Conservation (phyloP, 208 protist species). For the Entamoeba dispar region DNA sequence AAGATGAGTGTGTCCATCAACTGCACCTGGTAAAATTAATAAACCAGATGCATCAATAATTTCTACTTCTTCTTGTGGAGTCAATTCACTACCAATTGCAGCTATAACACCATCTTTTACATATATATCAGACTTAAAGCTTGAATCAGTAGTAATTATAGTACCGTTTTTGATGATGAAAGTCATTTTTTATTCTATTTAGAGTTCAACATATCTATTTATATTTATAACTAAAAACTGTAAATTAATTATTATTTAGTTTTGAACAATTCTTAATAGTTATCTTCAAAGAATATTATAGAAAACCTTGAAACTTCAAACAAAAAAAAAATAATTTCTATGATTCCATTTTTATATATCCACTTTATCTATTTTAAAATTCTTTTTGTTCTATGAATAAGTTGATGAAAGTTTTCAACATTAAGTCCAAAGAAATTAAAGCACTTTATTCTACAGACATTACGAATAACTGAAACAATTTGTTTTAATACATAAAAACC, state of each 20-base stretch:
- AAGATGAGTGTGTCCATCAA: constrained; percentile 51
- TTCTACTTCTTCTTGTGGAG: not conserved
- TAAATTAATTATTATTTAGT: too few relatives aligned
- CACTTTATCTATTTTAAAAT: too few relatives aligned
- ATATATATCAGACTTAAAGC: constrained; percentile 41
- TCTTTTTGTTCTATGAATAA: not conserved
- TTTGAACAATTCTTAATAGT: too few relatives aligned
- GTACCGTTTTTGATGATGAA: constrained; percentile 40
- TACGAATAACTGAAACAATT: not conserved
- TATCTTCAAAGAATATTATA: too few relatives aligned
- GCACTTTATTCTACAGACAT: not conserved
- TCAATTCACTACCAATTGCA: constrained; percentile 15
- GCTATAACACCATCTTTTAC: constrained; percentile 38
- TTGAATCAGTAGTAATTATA: constrained; percentile 44
- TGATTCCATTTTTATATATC: too few relatives aligned
- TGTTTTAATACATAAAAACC: not conserved
- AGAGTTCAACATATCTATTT: too few relatives aligned
- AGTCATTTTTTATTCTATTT: too few relatives aligned
- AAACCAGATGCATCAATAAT: constrained; percentile 39
- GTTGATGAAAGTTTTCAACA: not conserved
- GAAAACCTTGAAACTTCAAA: too few relatives aligned
- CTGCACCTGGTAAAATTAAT: constrained; percentile 45
- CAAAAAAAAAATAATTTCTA: too few relatives aligned
- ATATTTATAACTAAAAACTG: too few relatives aligned
- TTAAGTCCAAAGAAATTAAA: not conserved